Percentiles rank a stretch among this genome's conserved stretches.
These are phyloP conservation scores for Chlamydomonas sphaeroides DNA, from an alignment of 139 green algal genomes.

Conservation along the genomic window DNA sequence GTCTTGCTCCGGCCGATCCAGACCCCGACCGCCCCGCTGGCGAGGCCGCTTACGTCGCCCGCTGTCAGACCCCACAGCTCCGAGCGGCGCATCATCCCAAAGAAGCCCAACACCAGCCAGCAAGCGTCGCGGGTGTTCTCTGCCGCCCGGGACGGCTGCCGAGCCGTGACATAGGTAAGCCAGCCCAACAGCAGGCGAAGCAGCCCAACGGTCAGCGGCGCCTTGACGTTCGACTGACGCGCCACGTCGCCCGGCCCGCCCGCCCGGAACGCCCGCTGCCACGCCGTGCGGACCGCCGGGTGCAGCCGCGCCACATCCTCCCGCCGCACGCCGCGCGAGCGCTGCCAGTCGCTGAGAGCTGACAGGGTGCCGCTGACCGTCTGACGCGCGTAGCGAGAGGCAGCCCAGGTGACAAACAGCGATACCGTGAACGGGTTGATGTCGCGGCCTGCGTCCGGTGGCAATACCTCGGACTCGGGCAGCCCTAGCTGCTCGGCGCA, in stretches of 20 bases:
- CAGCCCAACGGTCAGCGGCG: not conserved
- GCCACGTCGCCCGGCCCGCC: too few relatives aligned
- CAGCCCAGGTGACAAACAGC: not conserved
- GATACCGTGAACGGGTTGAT: not conserved
- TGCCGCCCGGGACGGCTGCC: not conserved
- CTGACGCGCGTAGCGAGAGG: too few relatives aligned
- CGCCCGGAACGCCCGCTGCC: not conserved
- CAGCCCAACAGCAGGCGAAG: not conserved
- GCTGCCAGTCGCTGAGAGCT: constrained; percentile 1
- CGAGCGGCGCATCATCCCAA: not conserved
- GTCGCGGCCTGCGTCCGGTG: not conserved
- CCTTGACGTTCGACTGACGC: not conserved
- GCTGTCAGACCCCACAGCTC: not conserved
- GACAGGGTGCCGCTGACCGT: not conserved
- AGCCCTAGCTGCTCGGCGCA: not conserved
- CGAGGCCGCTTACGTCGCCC: not conserved
- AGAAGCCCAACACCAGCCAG: constrained; percentile 7
- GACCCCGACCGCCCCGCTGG: not conserved
- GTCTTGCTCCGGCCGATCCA: not conserved
- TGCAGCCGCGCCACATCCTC: not conserved
- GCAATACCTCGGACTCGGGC: not conserved
- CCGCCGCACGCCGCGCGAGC: not conserved
- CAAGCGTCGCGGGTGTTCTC: not conserved
- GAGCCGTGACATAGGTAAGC: not conserved
- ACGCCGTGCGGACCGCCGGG: not conserved